These are phyloP conservation scores for Asterochloris erici DNA, from an alignment of 139 green algal species.

Conservation along the genomic window DNA sequence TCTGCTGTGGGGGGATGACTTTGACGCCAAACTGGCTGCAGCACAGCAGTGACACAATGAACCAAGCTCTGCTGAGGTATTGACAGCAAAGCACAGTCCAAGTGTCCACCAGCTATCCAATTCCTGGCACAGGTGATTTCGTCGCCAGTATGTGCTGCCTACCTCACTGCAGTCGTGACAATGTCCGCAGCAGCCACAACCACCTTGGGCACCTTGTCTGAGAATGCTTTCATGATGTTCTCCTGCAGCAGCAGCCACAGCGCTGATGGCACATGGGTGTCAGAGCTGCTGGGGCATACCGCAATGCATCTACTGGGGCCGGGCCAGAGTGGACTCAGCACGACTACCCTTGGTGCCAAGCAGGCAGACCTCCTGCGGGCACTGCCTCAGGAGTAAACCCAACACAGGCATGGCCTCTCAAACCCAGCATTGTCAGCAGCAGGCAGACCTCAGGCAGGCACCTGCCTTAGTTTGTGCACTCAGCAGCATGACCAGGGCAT, in stretches of 20 bases:
- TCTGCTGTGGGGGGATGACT: slow-evolving; percentile 70
- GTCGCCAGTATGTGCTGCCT: not conserved
- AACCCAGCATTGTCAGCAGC: not conserved
- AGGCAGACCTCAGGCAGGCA: not conserved
- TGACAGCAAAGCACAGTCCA: not conserved
- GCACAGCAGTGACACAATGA: not conserved
- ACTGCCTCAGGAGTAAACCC: not conserved
- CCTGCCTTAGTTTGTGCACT: not conserved
- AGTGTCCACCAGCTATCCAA: not conserved
- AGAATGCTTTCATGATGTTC: slow-evolving; percentile 57
- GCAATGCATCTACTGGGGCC: too few species aligned
- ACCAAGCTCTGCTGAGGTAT: not conserved
- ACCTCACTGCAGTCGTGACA: slow-evolving; percentile 48
- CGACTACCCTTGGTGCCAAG: too few species aligned
- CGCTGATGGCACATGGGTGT: too few species aligned
- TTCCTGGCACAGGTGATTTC: not conserved
- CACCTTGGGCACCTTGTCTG: slow-evolving; percentile 90
- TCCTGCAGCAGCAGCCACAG: slow-evolving; percentile 34
- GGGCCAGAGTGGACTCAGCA: too few species aligned
- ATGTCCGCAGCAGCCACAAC: slow-evolving; percentile 76
- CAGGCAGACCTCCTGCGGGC: too few species aligned
- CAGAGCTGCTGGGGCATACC: too few species aligned
- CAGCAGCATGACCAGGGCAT: not conserved
- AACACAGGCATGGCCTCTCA: not conserved
- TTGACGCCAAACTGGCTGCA: slow-evolving; percentile 72